A percentile compares a stretch with the other conserved stretches of the same genome.
Conservation (phyloP, 116 monocot genomes). For the Cymodocea nodosa region DNA sequence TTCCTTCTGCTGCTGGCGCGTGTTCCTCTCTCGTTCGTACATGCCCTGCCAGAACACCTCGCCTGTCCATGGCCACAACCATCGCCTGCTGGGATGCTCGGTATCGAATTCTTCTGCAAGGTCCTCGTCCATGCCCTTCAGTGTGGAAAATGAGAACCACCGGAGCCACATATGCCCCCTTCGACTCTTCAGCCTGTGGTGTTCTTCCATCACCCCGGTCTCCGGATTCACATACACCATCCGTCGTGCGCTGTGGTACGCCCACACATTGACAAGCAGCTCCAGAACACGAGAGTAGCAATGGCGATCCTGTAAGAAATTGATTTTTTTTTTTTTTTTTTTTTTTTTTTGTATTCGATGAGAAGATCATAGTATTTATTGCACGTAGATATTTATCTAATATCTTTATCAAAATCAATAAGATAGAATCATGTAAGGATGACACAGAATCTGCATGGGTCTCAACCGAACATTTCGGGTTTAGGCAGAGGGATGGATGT, state of each 20-base stretch:
- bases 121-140: constrained; percentile 91
- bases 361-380: too few relatives aligned
- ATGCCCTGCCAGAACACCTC: constrained; percentile 86
- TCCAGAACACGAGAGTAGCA: constrained; percentile 82
- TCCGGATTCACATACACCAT: constrained; percentile 68
- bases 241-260: constrained; percentile 68
- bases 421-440: too few relatives aligned
- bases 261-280: constrained; percentile 80
- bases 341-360: too few relatives aligned
- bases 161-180: constrained; percentile 60
- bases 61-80: constrained; percentile 81
- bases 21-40: constrained; percentile 53
- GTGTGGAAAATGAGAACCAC: constrained; percentile 61
- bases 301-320: constrained; percentile 46
- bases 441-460: too few relatives aligned
- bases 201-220: constrained; percentile 75
- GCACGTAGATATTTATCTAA: too few relatives aligned
- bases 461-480: too few relatives aligned
- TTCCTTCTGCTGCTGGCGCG: constrained; percentile 53
- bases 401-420: too few relatives aligned
- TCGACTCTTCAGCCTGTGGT: constrained; percentile 40
- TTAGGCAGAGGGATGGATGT: too few relatives aligned
- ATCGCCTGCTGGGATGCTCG: constrained; percentile 28
- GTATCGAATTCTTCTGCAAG: constrained; percentile 64
- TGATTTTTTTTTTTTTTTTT: background rate